Base-by-base conservation (phyloP, 108 stramenopile species). In the Nitzschia sp. region DNA sequence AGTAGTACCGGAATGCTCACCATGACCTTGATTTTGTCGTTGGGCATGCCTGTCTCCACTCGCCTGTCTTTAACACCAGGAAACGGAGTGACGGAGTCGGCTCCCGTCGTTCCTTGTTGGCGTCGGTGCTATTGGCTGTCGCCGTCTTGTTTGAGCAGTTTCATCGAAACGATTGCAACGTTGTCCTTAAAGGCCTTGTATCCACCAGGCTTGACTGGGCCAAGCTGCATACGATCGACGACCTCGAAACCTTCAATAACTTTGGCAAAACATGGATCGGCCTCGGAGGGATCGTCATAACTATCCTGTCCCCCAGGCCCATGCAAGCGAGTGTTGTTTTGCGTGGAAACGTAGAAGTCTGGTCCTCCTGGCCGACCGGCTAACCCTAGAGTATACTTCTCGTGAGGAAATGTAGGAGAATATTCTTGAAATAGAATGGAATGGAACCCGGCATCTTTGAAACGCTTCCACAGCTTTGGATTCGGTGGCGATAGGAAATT, bases 201-300 rank as follows among this genome's bases (percentile, higher is more conserved):
- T 15, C 34, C 32, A 24, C 73, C 69, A 17, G 57, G 53, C 36
- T 60, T 46, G 17, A 71, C 59, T 32, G 73, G 71, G 18, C 60
- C 35, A 15, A 58, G 59, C 46, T 74, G 65, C 66, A 95, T 80
- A 0, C 80, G 70, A 36, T 81, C 77, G 15, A 92, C 60, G 2
- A 72, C 48, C 9, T 87, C 80, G 15, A 70, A 61, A 8, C 89
- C 91, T n/a, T 77, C 53, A 11, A 90, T 66, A 38, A 95, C 79
- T 47, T 80, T 90, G 4, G 87, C 97, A 85, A 98, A 98, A 68
- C 96, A 97, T 17, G 95, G 85, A 84, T 98, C 97, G 13, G 95
- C 94, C 68, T 95, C 96, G 17, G 80, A 72, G 31, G 87, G 70
- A 63, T 92, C 88, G 31, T 89, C 84, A 57, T 81, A 79, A 32